Evolutionary conservation across 1,284 basidiomycete species (phyloP).

Genomic region (Heimioporus retisporus): DNA sequence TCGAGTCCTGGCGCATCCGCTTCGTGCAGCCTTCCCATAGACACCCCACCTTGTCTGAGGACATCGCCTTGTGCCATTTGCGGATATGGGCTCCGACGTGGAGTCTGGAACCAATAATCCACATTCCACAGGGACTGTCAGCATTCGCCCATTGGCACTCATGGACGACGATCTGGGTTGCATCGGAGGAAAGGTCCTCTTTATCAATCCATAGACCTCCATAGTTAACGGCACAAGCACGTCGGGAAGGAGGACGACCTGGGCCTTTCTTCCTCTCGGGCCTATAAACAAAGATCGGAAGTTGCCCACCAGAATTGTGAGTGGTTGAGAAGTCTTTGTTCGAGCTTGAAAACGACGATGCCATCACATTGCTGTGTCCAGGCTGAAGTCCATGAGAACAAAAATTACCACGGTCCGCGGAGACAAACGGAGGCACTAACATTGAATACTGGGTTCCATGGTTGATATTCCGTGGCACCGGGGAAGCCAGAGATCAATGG

Average conservation of each 20-base stretch:
- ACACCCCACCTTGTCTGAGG: background rate
- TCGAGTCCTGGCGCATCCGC: conserved; percentile 19
- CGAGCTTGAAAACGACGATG: background rate
- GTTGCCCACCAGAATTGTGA: background rate
- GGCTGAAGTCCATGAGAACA: conserved; percentile 5
- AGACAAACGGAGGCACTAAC: background rate
- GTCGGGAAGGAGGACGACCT: background rate
- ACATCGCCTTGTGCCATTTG: conserved; percentile 15
- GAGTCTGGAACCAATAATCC: conserved; percentile 14
- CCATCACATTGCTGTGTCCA: too few species aligned
- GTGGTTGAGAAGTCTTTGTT: background rate
- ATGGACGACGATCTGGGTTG: conserved; percentile 11
- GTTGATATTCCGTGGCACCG: background rate
- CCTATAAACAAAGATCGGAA: background rate
- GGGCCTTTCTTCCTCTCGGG: background rate
- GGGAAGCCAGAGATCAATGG: background rate
- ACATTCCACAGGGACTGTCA: conserved; percentile 21
- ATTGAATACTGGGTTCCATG: background rate
- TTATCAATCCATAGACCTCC: conserved; percentile 17
- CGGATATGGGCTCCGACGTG: conserved; percentile 20
- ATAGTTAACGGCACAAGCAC: conserved; percentile 8
- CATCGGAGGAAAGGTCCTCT: conserved; percentile 7
- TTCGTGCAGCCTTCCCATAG: conserved; percentile 23
- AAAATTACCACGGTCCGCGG: too few species aligned
- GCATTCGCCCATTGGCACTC: conserved; percentile 19